Evolutionary conservation across 257 asterid genomes (phyloP), one percentile per base, ranked within the genome.

Genomic region (Echites panduratus): DNA sequence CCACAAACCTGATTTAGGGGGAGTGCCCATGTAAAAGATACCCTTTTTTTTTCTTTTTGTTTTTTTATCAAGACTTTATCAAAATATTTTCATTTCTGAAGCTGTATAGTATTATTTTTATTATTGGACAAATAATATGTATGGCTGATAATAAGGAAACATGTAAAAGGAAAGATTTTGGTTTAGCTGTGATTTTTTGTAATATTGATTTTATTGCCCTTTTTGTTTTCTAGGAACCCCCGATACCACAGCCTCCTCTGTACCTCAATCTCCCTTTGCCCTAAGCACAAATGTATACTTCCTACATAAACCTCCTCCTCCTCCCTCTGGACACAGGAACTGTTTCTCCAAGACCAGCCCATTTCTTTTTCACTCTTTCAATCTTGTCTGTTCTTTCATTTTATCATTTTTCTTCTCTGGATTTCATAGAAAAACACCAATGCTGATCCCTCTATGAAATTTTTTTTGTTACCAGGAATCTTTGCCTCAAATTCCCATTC

Each of bases 281-380:
- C 90, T 86, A 88, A 82, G 81, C 90, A 85, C 79, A 82, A 73
- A 78, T 76, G 79, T 75, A 67, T 71, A 75, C 81, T 75, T 81
- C 79, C 85, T 82, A 83, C 87, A 76, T 87, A 89, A 86, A 82
- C 79, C n/a, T n/a, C n/a, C n/a, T n/a, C 38, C 87, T 77, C 81
- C 52, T 56, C 83, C 64, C 78, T 75, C 57, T 75, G 20, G 59
- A 81, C 66, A 73, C 52, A 77, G 16, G 50, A 82, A 76, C 81
- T 83, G 81, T 84, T 83, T 77, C 79, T 72, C 73, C 76, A 74
- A 69, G 66, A 69, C 68, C 68, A 66, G n/a, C 70, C 73, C 58
- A 29, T 49, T 71, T 72, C 81, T 76, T 77, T 17, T 79, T 65
- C 79, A 74, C 29, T 65, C 82, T 68, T 82, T 53, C 80, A 68